Evolutionary conservation across 75 land plant genomes (phyloP), one percentile per base, ranked within the genome.

Genomic region (Azolla pinnata): DNA sequence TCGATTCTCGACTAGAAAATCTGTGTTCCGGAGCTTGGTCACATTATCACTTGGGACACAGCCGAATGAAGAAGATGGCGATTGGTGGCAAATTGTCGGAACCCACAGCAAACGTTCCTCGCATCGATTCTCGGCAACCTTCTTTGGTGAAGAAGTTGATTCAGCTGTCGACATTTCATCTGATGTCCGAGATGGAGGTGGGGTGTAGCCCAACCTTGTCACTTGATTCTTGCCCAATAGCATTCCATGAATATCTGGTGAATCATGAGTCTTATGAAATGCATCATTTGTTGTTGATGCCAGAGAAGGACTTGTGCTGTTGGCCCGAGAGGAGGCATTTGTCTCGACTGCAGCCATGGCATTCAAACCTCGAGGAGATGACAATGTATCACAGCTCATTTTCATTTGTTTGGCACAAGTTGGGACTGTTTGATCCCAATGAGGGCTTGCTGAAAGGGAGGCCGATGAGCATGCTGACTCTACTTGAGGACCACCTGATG

Each of bases 351-450:
- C 10, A 46, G 4, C 23, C 49, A 4, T 4, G 2, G 49, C 49
- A 4, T 18, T 17, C 17, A 23, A 46, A 46, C 17, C 49, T 18
- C 2, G 21, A 46, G n/a, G 54, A 56, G 7, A 49, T 4, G 48
- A 57, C 46, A 1, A 56, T 24, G 26, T 68, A 76, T 73, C 78
- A 48, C 59, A 78, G 19, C 70, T 69, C 52, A 59, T 68, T 45
- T 34, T 53, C 33, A 76, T 67, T 12, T 73, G 24, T 7, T 70
- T 65, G 54, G 81, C 76, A 56, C 71, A 71, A n/a, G 91, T 83
- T 14, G 96, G 96, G 27, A 89, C 96, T 84, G 81, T 87, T 63
- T 85, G 89, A 58, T 88, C 95, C 42, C 62, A 61, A 30, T 65
- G 73, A 24, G 83, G 67, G 53, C 95, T 65, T 29, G 32, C 53